Base-by-base conservation (phyloP, 805 yeast species). In the Starmera caribaea region DNA sequence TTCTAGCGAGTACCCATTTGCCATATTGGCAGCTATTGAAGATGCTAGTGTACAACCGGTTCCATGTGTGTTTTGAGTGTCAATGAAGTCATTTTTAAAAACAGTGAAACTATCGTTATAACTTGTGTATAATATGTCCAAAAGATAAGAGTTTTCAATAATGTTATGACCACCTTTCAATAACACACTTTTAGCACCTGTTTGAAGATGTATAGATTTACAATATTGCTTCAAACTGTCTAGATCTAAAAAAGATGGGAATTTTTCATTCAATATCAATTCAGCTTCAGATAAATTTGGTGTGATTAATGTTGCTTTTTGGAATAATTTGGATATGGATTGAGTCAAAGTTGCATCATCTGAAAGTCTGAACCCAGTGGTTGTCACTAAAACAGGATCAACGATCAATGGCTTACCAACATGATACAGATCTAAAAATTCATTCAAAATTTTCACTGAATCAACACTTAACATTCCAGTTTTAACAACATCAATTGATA, bases 31-130 rank as follows among this genome's bases (percentile, higher is more conserved):
- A 0, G 92, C 79, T 45, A 88, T 80, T 0, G 95, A 71, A 1
- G 95, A 79, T 0, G 94, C 77, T 38, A 88, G 65, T 0, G 96
- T 83, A 59, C 96, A 88, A 1, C 96, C 96, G 4, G 96, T 85
- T 11, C 96, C 96, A 57, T 88, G 96, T 1, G 85, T 76, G 51
- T 80, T 74, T 3, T 59, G 57, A 0, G 87, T 65, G 7, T 61
- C 50, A 3, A 69, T 53, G 40, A 53, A 69, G 2, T 56, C 59
- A 15, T 81, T 78, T 38, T 64, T 67, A 52, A 68, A 78, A 1
- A 75, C 49, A 0, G 69, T 62, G 36, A 61, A 55, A 2, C 50
- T 45, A 12, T 63, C 62, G 3, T 50, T 47, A 1, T 50, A 39
- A 7, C 73, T 62, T 37, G 73, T 65, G 48, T 72, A 77, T 16